Percentiles rank a stretch among this genome's conserved stretches.
Conservation (phyloP, 2,329 filamentous ascomycete species). For the Monosporascus sp. region DNA sequence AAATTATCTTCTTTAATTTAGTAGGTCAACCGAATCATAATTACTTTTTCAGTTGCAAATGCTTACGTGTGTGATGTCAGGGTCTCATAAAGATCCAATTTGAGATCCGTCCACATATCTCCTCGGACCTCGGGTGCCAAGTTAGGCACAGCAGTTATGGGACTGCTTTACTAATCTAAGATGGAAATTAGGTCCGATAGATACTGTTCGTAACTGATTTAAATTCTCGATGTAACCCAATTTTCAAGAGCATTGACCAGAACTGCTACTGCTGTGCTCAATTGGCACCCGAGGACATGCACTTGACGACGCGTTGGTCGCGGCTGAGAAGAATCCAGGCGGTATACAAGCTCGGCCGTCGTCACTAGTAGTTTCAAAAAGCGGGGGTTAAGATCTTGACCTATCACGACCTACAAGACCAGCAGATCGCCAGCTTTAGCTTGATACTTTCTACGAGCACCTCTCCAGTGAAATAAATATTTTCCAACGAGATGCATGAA, state of each 20-base stretch:
- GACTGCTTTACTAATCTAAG: too few relatives aligned
- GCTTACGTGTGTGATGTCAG: too few relatives aligned
- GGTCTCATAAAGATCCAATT: conserved; percentile 32
- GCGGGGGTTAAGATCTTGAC: conserved; percentile 34
- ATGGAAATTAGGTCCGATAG: too few relatives aligned
- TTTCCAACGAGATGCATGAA: conserved; percentile 25
- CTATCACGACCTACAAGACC: conserved; percentile 35
- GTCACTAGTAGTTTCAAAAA: conserved; percentile 30
- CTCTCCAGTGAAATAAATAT: conserved; percentile 35
- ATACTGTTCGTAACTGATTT: too few relatives aligned
- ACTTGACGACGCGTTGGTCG: conserved; percentile 26
- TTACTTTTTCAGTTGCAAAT: too few relatives aligned
- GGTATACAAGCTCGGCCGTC: conserved; percentile 26
- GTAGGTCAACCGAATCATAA: too few relatives aligned
- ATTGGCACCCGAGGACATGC: conserved; percentile 12
- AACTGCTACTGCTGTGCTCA: too few relatives aligned
- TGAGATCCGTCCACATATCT: conserved; percentile 31
- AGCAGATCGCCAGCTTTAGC: conserved; percentile 38
- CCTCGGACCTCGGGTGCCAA: too few relatives aligned
- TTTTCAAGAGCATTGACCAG: too few relatives aligned
- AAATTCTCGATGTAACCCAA: too few relatives aligned
- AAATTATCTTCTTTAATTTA: too few relatives aligned
- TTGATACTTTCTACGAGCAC: conserved; percentile 41
- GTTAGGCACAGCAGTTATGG: too few relatives aligned
- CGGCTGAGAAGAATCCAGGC: conserved; percentile 12